phyloP scores from a whole-genome alignment of 2,329 filamentous ascomycete genomes.

The Alternaria alternata region DNA sequence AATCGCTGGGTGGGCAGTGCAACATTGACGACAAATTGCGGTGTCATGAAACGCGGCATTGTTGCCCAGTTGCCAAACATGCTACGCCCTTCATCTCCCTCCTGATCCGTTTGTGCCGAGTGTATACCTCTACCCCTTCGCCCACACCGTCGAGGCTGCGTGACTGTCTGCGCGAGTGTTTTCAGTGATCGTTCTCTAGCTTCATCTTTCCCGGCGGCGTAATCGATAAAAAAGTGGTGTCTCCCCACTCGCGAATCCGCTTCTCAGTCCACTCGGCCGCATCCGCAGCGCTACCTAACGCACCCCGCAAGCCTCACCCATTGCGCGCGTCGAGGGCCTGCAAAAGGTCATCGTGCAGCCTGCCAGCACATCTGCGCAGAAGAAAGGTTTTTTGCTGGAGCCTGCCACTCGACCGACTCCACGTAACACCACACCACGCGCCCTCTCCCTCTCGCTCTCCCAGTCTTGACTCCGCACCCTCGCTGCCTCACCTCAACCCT shows the following conservation, averaged over 20 bases:
- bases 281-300: slow-evolving; percentile 31
- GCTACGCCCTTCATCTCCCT: slow-evolving; percentile 28
- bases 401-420: slow-evolving; percentile 18
- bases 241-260: slow-evolving; percentile 23
- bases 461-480: not conserved
- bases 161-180: not conserved
- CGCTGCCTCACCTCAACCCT: not conserved
- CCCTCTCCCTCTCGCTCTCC: slow-evolving; percentile 2
- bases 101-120: slow-evolving; percentile 8
- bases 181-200: slow-evolving; percentile 1
- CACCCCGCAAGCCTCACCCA: slow-evolving; percentile 38
- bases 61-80: slow-evolving; percentile 20
- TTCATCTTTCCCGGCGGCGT: slow-evolving; percentile 11
- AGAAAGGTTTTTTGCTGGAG: slow-evolving; percentile 13
- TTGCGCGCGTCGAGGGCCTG: slow-evolving; percentile 27
- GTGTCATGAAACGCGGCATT: slow-evolving; percentile 35
- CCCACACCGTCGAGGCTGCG: not conserved
- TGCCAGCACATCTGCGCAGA: slow-evolving; percentile 31
- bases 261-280: slow-evolving; percentile 11
- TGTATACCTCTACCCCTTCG: slow-evolving; percentile 6
- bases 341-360: slow-evolving; percentile 22
- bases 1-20: slow-evolving; percentile 21
- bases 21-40: slow-evolving; percentile 28
- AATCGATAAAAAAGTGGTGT: slow-evolving; percentile 32
- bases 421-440: slow-evolving; percentile 16